A percentile compares a stretch with the other conserved stretches of the same genome.
These are phyloP conservation scores for Gossypium arboreum DNA, from an alignment of 345 rosid species.

Conservation along the genomic window DNA sequence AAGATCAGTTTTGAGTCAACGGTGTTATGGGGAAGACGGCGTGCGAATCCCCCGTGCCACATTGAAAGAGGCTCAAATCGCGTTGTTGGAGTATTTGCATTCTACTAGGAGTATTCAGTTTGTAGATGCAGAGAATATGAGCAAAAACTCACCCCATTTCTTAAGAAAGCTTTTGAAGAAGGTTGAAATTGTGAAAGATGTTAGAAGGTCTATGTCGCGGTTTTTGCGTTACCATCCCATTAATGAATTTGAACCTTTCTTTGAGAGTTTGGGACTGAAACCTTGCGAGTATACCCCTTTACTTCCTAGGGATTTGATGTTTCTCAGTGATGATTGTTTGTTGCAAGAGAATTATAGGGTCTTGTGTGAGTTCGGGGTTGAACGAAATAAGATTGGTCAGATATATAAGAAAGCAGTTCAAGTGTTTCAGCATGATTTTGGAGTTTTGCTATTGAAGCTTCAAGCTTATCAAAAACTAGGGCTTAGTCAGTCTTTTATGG, in stretches of 20 bases:
- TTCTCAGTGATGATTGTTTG: slow-evolving; percentile 55
- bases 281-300: slow-evolving; percentile 39
- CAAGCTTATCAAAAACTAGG: slow-evolving; percentile 56
- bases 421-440: slow-evolving; percentile 43
- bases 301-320: slow-evolving; percentile 48
- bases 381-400: slow-evolving; percentile 54
- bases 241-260: slow-evolving; percentile 86
- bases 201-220: slow-evolving; percentile 34
- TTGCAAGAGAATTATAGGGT: slow-evolving; percentile 64
- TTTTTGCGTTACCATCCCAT: slow-evolving; percentile 67
- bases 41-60: slow-evolving; percentile 25
- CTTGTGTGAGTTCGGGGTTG: slow-evolving; percentile 60
- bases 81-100: slow-evolving; percentile 65
- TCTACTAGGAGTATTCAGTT: slow-evolving; percentile 52
- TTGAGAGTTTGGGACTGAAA: slow-evolving; percentile 69
- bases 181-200: slow-evolving; percentile 30
- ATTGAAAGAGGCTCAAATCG: slow-evolving; percentile 53
- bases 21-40: slow-evolving; percentile 13
- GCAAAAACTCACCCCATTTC: slow-evolving; percentile 60
- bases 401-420: slow-evolving; percentile 51
- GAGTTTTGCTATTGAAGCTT: slow-evolving; percentile 48
- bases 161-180: slow-evolving; percentile 36
- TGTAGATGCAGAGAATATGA: slow-evolving; percentile 60
- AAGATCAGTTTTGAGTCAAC: not conserved
- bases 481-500: slow-evolving; percentile 36